Percentiles rank a stretch among this genome's conserved stretches.
Conservation (phyloP, 225 moss, liverwort and hornwort species). For the Lunularia cruciata region DNA sequence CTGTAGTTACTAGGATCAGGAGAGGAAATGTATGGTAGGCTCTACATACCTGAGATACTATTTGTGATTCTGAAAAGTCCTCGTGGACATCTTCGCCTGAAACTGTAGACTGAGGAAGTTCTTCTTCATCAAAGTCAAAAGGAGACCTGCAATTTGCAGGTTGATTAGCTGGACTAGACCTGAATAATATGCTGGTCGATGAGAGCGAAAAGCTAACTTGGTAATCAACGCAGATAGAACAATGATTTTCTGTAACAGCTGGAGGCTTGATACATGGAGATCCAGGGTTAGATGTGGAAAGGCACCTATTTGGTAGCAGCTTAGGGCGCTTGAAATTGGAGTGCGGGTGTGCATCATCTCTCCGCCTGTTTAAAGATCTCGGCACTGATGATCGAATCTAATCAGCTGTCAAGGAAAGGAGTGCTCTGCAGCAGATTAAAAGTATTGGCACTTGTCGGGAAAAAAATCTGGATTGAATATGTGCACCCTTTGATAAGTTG, state of each 20-base stretch:
- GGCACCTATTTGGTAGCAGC: constrained; percentile 53
- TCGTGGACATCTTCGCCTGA: constrained; percentile 50
- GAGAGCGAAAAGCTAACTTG: too few relatives aligned
- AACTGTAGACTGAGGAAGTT: constrained; percentile 24
- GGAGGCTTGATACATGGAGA: not conserved
- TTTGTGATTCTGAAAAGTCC: constrained; percentile 78
- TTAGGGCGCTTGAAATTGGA: constrained; percentile 80
- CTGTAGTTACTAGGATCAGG: not conserved
- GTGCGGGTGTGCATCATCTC: constrained; percentile 52
- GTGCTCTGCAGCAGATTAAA: too few relatives aligned
- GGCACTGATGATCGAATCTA: constrained; percentile 57
- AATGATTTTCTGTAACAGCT: not conserved
- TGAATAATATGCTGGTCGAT: not conserved
- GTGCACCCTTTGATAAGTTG: too few relatives aligned
- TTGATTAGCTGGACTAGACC: not conserved
- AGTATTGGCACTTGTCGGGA: too few relatives aligned
- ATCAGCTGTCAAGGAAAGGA: constrained; percentile 29
- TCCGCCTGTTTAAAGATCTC: constrained; percentile 56
- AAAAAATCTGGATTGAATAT: too few relatives aligned
- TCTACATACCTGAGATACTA: constrained; percentile 58
- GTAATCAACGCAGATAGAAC: too few relatives aligned
- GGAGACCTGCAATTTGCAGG: constrained; percentile 22
- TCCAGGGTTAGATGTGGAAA: not conserved
- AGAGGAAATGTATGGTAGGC: not conserved
- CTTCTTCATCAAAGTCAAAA: constrained; percentile 28